phyloP scores from a whole-genome alignment of 768 basidiomycete species.

The Filobasidium wieringae region DNA sequence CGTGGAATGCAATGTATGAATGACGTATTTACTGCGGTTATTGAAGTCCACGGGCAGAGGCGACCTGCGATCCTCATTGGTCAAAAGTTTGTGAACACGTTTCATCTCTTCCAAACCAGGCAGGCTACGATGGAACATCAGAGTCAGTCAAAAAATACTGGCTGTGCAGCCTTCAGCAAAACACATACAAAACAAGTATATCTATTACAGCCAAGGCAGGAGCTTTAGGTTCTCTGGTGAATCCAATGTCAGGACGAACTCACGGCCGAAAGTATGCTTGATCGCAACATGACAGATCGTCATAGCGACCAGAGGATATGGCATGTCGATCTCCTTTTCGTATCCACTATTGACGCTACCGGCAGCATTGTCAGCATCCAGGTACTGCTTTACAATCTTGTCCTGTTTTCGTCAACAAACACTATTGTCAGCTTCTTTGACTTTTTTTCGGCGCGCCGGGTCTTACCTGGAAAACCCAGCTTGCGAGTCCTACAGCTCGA shows the following conservation, averaged over 20 bases:
- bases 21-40: slow-evolving; percentile 49
- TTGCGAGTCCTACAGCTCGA: slow-evolving; percentile 17
- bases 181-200: slow-evolving; percentile 59
- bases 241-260: neutral
- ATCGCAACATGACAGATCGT: slow-evolving; percentile 66
- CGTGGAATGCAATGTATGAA: slow-evolving; percentile 79
- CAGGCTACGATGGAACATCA: slow-evolving; percentile 35
- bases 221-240: neutral
- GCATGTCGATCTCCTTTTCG: slow-evolving; percentile 55
- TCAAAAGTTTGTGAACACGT: slow-evolving; percentile 50
- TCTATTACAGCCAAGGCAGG: slow-evolving; percentile 29
- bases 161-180: no score
- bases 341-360: slow-evolving; percentile 24
- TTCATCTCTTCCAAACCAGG: slow-evolving; percentile 90
- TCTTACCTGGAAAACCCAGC: slow-evolving; percentile 6
- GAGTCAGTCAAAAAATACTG: neutral
- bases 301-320: slow-evolving; percentile 66
- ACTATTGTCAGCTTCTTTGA: neutral
- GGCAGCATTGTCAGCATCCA: slow-evolving; percentile 39
- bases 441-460: neutral
- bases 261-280: slow-evolving; percentile 58
- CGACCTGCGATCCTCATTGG: slow-evolving; percentile 46
- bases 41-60: slow-evolving; percentile 50
- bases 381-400: slow-evolving; percentile 58
- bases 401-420: slow-evolving; percentile 37